Base-by-base conservation (phyloP, 2,329 filamentous ascomycete genomes). In the Trematosphaeria pertusa region DNA sequence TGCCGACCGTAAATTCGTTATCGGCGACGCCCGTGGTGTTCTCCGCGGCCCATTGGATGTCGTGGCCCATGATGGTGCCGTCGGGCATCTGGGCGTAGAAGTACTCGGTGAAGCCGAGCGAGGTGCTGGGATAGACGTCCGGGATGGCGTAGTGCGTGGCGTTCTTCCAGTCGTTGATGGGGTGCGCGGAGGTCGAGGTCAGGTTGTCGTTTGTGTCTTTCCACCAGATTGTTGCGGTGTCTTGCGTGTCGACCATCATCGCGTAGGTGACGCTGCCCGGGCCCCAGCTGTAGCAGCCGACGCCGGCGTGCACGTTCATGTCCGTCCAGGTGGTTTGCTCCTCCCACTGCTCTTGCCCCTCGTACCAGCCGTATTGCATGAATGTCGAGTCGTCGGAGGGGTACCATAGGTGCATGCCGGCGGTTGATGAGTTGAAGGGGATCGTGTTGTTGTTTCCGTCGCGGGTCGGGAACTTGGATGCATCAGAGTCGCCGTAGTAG, bases 401-500 rank as follows among this genome's bases (percentile, higher is more conserved):
- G 45, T 73, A 77, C 75, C 75, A 78, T 19, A 77, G 61, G 50
- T 76, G 71, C 69, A 77, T 77, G 15, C 74, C 75, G 3, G 31
- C 40, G 10, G 67, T 56, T 33, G 65, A 62, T 10, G 56, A 49
- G 7, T 61, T 59, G 45, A 64, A 68, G 3, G 61, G 57, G 18
- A 61, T 57, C 2, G 61, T 57, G 21, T 62, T 64, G 6, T 50
- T 48, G 6, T 58, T 56, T 14, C 70, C 67, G 5, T 54, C 60
- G 5, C 59, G 50, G 6, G 64, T 63, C 0, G 70, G 70, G 24
- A 71, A 71, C 31, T 75, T 70, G 6, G 62, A 52, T 34, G 71
- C 73, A 44, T 76, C 72, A 9, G 62, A 47, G 32, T 67, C 64
- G 24, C 66, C 66, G 39, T 70, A 70, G 26, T 81, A 75, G 32